These are phyloP conservation scores for Alloascoidea hylecoeti DNA, from an alignment of 805 yeast genomes.

Conservation along the genomic window DNA sequence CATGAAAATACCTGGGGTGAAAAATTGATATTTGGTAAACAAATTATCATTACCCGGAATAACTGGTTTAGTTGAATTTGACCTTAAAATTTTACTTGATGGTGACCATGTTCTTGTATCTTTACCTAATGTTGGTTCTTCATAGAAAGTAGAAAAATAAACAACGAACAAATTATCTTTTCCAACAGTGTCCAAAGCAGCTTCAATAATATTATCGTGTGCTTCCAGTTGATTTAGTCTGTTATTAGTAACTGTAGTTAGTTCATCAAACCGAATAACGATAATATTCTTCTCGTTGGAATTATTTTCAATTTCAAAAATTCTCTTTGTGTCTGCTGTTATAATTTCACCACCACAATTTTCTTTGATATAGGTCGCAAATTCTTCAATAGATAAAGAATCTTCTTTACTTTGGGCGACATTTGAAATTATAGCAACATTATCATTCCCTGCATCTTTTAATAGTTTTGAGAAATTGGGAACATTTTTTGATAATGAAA, in stretches of 20 bases:
- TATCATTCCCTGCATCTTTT: neutral
- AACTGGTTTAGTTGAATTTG: neutral
- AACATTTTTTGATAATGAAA: neutral
- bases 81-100: neutral
- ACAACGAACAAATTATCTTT: neutral
- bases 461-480: neutral
- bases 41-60: conserved; percentile 13
- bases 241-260: neutral
- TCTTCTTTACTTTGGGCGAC: conserved; percentile 1
- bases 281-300: neutral
- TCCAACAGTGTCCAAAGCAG: neutral
- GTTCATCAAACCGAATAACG: neutral
- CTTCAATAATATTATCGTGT: neutral
- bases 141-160: neutral
- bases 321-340: neutral
- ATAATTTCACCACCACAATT: no score
- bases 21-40: conserved; percentile 53
- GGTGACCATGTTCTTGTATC: neutral
- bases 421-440: neutral
- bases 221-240: neutral
- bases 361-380: conserved; percentile 1
- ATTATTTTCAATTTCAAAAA: neutral
- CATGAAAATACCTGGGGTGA: conserved; percentile 75
- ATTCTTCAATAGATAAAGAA: neutral
- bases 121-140: neutral